Conservation (phyloP, 2,329 filamentous ascomycete genomes). For the Dothistroma pini region DNA sequence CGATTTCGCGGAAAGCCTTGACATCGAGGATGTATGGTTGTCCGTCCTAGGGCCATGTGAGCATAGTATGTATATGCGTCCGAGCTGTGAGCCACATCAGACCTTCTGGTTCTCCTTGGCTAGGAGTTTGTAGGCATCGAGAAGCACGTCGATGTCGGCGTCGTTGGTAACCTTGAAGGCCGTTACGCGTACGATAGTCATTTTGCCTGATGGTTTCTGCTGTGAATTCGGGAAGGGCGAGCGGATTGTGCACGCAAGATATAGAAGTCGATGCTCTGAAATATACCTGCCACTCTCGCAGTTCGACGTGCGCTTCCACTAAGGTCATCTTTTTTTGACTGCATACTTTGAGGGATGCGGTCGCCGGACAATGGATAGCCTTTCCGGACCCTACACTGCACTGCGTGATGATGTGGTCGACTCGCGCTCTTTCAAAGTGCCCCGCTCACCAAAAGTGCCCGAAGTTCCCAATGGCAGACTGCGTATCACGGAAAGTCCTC, state of each 20-base stretch:
- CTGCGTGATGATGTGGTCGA: background rate
- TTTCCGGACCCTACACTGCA: background rate
- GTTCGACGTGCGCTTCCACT: background rate
- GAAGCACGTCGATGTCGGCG: conserved; percentile 41
- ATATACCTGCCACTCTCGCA: background rate
- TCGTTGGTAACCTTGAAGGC: conserved; percentile 53
- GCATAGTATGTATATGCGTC: background rate
- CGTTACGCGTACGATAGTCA: conserved; percentile 48
- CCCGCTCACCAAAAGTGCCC: background rate
- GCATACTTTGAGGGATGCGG: background rate
- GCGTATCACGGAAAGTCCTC: background rate
- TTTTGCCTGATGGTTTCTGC: conserved; percentile 12
- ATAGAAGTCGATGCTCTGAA: background rate
- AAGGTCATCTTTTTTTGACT: background rate
- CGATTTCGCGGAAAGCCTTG: conserved; percentile 52
- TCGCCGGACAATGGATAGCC: background rate
- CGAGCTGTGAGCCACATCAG: conserved; percentile 3
- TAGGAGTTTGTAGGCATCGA: conserved; percentile 45
- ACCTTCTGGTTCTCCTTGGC: conserved; percentile 46
- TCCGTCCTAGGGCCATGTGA: conserved; percentile 52
- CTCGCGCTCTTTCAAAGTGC: background rate
- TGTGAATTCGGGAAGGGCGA: background rate
- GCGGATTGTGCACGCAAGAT: background rate
- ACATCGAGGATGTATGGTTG: conserved; percentile 65
- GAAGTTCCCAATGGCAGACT: no score